Evolutionary conservation across 2,329 filamentous ascomycete genomes (phyloP), one percentile per base, ranked within the genome.

Genomic region (Aplosporella prunicola): DNA sequence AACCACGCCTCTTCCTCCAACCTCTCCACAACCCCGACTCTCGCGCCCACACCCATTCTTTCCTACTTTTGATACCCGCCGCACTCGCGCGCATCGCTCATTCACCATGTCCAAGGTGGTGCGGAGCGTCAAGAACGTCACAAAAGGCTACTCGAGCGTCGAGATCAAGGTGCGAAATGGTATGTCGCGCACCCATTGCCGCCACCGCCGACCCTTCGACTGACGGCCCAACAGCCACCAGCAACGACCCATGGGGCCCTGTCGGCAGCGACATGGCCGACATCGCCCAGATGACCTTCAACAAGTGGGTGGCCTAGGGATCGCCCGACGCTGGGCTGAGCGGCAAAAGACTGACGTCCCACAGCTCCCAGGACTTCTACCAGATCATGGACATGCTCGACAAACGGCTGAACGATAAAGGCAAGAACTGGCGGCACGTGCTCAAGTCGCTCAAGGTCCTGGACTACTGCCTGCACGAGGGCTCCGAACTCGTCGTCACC

Each of bases 331-430:
- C 16, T 13, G 25, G 22, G 28, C 44, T 45, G 28, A 38, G 43
- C 28, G 26, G 27, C 15, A 29, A 38, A 44, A 41, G 40, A 43
- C 55, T 60, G 47, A 59, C 46, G 28, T 15, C 40, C 25, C 31
- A 23, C 51, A 93, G 89, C 57, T 88, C 87, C 23, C 89, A 82
- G 63, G 91, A 96, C 61, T 98, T 98, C 67, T 94, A 94, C 68
- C 89, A 98, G 60, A 95, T 98, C 53, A 94, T 98, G 81, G 91
- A 98, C 61, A 98, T 98, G 86, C 72, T 98, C 49, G 91, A 98
- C 66, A 96, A 96, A 70, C 82, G 91, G 49, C 69, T 98, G 55
- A 98, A 98, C 54, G 91, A 98, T 64, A 96, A 98, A 64, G 91
- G 91, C 56, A 98, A 96, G 72, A 98, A 98, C 61, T 98, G 91